Conservation (phyloP, 306 rosid species). For the Glycine soja region DNA sequence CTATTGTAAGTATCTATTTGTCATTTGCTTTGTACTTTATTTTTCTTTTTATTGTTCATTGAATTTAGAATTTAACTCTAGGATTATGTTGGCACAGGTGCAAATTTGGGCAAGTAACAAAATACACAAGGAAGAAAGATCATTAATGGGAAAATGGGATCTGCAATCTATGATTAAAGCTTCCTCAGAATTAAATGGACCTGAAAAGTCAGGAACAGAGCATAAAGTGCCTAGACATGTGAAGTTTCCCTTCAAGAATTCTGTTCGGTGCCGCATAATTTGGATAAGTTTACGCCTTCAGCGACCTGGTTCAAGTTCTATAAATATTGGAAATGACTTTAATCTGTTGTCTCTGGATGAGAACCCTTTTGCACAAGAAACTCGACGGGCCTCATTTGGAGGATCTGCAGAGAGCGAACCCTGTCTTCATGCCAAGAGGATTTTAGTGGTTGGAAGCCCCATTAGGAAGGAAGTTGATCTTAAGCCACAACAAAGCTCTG, state of each 20-base stretch:
- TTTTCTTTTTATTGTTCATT: conserved; percentile 32
- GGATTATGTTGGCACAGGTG: conserved; percentile 65
- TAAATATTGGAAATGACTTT: conserved; percentile 70
- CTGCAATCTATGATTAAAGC: conserved; percentile 72
- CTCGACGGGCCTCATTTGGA: conserved; percentile 85
- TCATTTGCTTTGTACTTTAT: conserved; percentile 39
- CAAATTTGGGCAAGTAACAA: conserved; percentile 97
- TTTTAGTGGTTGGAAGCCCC: conserved; percentile 78
- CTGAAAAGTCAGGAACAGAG: conserved; percentile 64
- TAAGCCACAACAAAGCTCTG: conserved; percentile 67
- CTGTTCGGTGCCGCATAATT: conserved; percentile 89
- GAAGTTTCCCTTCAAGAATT: conserved; percentile 78
- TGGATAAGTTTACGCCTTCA: conserved; percentile 89
- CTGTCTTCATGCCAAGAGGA: conserved; percentile 94
- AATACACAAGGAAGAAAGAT: conserved; percentile 93
- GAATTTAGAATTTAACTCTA: conserved; percentile 43
- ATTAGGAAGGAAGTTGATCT: conserved; percentile 66
- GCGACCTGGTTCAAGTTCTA: conserved; percentile 82
- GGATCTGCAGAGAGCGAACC: conserved; percentile 75
- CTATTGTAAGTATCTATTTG: conserved; percentile 70
- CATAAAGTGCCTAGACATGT: conserved; percentile 79
- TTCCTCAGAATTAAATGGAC: conserved; percentile 76
- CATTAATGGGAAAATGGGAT: conserved; percentile 97
- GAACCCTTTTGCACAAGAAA: conserved; percentile 81
- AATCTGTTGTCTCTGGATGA: conserved; percentile 85